phyloP scores from a whole-genome alignment of 768 basidiomycete species.

The Hericium coralloides region DNA sequence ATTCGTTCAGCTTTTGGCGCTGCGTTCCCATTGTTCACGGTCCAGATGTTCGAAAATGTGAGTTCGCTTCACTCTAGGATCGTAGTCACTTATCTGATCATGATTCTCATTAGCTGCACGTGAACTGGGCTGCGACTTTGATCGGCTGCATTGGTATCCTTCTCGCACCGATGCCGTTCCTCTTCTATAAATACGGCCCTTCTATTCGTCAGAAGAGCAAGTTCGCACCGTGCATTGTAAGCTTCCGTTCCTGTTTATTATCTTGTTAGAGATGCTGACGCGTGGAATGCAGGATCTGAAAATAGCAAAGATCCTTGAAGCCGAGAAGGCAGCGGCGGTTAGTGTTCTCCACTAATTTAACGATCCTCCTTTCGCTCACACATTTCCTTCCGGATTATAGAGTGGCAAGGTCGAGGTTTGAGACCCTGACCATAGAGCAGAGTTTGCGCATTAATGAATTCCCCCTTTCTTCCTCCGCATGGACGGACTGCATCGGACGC shows the following conservation, averaged over 20 bases:
- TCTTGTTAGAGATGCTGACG: not conserved
- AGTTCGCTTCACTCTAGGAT: not conserved
- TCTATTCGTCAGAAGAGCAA: constrained; percentile 4
- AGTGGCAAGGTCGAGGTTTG: no score
- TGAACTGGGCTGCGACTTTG: constrained; percentile 8
- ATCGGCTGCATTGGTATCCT: not conserved
- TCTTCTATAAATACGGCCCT: constrained; percentile 6
- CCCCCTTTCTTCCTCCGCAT: no score
- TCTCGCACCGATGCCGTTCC: constrained; percentile 3
- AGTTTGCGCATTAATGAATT: no score
- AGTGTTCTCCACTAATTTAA: no score
- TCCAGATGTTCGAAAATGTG: constrained; percentile 3
- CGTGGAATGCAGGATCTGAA: not conserved
- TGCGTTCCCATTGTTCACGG: constrained; percentile 7
- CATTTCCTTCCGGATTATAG: no score
- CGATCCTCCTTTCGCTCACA: no score
- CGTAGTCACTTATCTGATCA: not conserved
- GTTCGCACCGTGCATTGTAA: constrained; percentile 5
- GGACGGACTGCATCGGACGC: no score
- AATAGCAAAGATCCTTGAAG: constrained; percentile 1
- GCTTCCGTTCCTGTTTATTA: not conserved
- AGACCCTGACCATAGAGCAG: no score
- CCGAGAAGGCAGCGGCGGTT: not conserved
- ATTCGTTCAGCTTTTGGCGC: not conserved
- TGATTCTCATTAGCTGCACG: not conserved